Percentiles rank a stretch among this genome's conserved stretches.
These are phyloP conservation scores for Chrysanthemum makinoi DNA, from an alignment of 129 eudicot genomes.

Conservation along the genomic window DNA sequence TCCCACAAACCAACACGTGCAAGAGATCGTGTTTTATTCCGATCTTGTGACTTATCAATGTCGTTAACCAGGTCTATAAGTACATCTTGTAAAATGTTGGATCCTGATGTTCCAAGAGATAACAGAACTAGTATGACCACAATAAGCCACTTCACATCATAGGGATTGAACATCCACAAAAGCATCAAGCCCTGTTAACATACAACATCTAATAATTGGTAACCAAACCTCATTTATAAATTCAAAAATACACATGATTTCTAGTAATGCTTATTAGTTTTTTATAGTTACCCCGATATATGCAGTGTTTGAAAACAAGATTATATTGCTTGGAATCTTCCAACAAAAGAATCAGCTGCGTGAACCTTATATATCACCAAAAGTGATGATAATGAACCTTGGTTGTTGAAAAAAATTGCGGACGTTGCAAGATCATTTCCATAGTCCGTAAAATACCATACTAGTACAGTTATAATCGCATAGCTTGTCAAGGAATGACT, in stretches of 20 bases:
- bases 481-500: slow-evolving; percentile 14
- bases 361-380: slow-evolving; percentile 21
- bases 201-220: background rate
- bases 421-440: slow-evolving; percentile 1
- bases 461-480: slow-evolving; percentile 1
- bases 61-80: slow-evolving; percentile 1
- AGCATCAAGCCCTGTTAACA: slow-evolving; percentile 17
- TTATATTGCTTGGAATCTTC: slow-evolving; percentile 17
- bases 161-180: slow-evolving; percentile 29
- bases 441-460: slow-evolving; percentile 15
- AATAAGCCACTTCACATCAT: slow-evolving; percentile 18
- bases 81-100: background rate
- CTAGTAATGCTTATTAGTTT: background rate
- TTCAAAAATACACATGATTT: background rate
- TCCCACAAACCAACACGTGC: no score
- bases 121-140: background rate
- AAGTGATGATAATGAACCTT: slow-evolving; percentile 19
- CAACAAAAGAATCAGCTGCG: slow-evolving; percentile 14
- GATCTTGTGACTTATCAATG: slow-evolving; percentile 8
- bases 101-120: slow-evolving; percentile 24
- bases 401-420: slow-evolving; percentile 10
- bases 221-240: background rate
- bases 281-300: slow-evolving; percentile 18
- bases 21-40: background rate
- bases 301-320: slow-evolving; percentile 13